Conservation (phyloP, 768 basidiomycete genomes). For the Hortiboletus flavorubellus region DNA sequence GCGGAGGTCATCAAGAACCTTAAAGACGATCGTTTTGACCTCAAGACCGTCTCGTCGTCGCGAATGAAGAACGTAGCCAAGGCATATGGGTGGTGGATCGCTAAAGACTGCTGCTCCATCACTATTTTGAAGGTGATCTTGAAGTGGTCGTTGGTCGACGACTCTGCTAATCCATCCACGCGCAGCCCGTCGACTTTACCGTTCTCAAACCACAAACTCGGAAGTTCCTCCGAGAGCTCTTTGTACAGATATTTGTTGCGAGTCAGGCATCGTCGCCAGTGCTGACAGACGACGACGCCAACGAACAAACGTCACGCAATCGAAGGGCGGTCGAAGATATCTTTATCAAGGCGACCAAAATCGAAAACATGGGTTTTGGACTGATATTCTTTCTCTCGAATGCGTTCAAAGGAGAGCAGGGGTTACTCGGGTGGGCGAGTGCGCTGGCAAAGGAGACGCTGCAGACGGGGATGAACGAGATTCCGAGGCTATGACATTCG, state of each 20-base stretch:
- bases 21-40: conserved; percentile 43
- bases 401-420: conserved; percentile 39
- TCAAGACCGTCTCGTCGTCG: conserved; percentile 52
- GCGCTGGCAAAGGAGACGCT: conserved; percentile 68
- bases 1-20: conserved; percentile 67
- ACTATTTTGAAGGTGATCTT: conserved; percentile 74
- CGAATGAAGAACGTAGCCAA: conserved; percentile 72
- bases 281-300: conserved; percentile 36
- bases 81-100: conserved; percentile 91
- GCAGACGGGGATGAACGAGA: conserved; percentile 57
- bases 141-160: not conserved
- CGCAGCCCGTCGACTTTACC: conserved; percentile 86
- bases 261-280: conserved; percentile 74
- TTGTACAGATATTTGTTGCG: conserved; percentile 66
- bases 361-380: conserved; percentile 69
- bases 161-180: not conserved
- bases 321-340: conserved; percentile 69
- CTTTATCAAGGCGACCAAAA: conserved; percentile 68
- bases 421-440: conserved; percentile 63
- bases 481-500: conserved; percentile 30
- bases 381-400: conserved; percentile 65
- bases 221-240: conserved; percentile 67
- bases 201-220: conserved; percentile 58
- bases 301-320: conserved; percentile 45
- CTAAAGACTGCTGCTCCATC: conserved; percentile 74